phyloP scores from a whole-genome alignment of 169 alveolate genomes.

The Plasmodium ovale region DNA sequence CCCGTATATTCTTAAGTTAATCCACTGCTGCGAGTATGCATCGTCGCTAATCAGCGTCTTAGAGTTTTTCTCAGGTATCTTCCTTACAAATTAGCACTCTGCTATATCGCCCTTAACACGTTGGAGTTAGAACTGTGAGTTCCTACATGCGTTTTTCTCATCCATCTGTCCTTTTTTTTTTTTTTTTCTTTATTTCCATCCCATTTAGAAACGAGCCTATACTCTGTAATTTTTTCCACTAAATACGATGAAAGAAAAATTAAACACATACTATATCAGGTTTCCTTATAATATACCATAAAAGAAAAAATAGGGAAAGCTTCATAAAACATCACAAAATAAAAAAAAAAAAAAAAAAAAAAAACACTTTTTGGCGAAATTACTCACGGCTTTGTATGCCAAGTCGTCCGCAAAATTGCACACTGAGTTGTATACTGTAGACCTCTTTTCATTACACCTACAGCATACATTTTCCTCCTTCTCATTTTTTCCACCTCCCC shows the following conservation, averaged over 20 bases:
- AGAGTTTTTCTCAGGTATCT: constrained; percentile 64
- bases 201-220: constrained; percentile 26
- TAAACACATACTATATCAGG: constrained; percentile 56
- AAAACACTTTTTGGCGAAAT: constrained; percentile 1
- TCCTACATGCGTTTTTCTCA: background rate
- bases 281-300: constrained; percentile 1
- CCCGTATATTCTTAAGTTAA: constrained; percentile 46
- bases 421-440: background rate
- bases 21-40: constrained; percentile 33
- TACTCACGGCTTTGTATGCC: no score
- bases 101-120: no score
- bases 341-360: constrained; percentile 7
- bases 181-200: constrained; percentile 11
- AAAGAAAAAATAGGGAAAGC: background rate
- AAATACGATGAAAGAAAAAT: constrained; percentile 55
- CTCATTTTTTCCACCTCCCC: no score
- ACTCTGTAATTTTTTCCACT: constrained; percentile 10
- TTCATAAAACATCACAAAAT: constrained; percentile 3
- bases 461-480: background rate
- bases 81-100: no score
- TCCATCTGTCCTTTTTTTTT: background rate
- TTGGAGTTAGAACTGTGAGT: no score
- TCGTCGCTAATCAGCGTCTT: constrained; percentile 35
- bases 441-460: background rate
- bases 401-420: no score